phyloP scores from a whole-genome alignment of 2,329 filamentous ascomycete species.

The Tricladium varicosporioides region DNA sequence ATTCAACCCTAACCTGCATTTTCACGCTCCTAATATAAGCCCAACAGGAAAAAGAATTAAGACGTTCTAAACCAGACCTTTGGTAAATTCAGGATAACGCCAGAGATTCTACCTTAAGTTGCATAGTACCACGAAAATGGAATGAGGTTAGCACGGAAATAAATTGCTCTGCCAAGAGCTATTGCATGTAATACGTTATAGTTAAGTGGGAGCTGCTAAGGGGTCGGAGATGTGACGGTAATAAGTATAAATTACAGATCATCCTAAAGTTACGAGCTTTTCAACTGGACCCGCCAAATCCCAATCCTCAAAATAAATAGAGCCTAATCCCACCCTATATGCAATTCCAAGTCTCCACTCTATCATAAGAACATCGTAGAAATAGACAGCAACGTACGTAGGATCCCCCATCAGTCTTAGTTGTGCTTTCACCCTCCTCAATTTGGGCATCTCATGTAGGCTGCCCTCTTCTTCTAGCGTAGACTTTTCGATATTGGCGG shows the following conservation, averaged over 20 bases:
- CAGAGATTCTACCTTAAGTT: too few relatives aligned
- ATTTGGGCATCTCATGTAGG: background rate
- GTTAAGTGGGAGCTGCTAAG: too few relatives aligned
- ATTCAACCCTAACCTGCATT: too few relatives aligned
- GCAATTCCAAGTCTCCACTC: background rate
- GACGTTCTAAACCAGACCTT: too few relatives aligned
- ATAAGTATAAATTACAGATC: background rate
- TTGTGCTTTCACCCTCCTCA: background rate
- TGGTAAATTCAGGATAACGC: too few relatives aligned
- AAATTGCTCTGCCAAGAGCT: too few relatives aligned
- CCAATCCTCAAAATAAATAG: background rate
- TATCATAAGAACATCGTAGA: background rate
- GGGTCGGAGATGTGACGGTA: too few relatives aligned
- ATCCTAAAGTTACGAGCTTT: background rate
- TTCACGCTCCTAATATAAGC: too few relatives aligned
- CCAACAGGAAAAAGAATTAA: too few relatives aligned
- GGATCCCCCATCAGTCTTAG: background rate
- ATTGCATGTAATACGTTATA: too few relatives aligned
- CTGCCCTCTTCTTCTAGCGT: background rate
- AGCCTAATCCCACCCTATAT: background rate
- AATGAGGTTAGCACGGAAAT: too few relatives aligned
- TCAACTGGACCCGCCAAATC: background rate
- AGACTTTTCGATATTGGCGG: background rate
- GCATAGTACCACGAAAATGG: too few relatives aligned
- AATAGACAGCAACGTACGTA: background rate